These are phyloP conservation scores for Salvia miltiorrhiza DNA, from an alignment of 257 asterid species.

Conservation along the genomic window DNA sequence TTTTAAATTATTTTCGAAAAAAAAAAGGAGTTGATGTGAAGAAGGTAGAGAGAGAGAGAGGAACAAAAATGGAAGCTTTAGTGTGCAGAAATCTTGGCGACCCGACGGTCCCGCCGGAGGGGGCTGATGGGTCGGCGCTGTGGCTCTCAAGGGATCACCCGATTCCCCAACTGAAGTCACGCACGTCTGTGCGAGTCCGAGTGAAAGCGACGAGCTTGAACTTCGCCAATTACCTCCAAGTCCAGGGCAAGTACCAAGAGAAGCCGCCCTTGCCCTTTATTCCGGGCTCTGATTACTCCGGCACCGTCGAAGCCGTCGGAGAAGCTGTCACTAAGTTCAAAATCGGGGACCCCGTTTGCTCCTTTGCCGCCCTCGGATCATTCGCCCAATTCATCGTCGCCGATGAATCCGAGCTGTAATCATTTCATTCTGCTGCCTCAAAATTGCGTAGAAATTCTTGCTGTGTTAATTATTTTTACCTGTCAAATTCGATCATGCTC, in stretches of 20 bases:
- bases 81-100: conserved; percentile 77
- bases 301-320: conserved; percentile 73
- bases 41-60: too few species aligned
- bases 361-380: conserved; percentile 68
- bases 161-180: conserved; percentile 59
- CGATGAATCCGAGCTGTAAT: conserved; percentile 72
- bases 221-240: conserved; percentile 88
- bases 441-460: too few species aligned
- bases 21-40: too few species aligned
- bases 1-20: too few species aligned
- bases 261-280: conserved; percentile 78
- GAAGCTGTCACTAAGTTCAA: conserved; percentile 67
- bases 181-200: conserved; percentile 68
- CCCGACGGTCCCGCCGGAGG: conserved; percentile 60
- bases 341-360: conserved; percentile 77
- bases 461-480: background rate
- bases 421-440: background rate
- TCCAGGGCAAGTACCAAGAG: conserved; percentile 88
- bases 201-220: conserved; percentile 88
- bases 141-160: conserved; percentile 47
- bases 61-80: conserved; percentile 73
- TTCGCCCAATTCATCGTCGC: conserved; percentile 82
- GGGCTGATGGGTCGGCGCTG: conserved; percentile 47
- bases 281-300: conserved; percentile 93
- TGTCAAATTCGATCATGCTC: background rate